Evolutionary conservation across 2,329 filamentous ascomycete genomes (phyloP), one percentile per base, ranked within the genome.

Genomic region (Nigrospora oryzae): DNA sequence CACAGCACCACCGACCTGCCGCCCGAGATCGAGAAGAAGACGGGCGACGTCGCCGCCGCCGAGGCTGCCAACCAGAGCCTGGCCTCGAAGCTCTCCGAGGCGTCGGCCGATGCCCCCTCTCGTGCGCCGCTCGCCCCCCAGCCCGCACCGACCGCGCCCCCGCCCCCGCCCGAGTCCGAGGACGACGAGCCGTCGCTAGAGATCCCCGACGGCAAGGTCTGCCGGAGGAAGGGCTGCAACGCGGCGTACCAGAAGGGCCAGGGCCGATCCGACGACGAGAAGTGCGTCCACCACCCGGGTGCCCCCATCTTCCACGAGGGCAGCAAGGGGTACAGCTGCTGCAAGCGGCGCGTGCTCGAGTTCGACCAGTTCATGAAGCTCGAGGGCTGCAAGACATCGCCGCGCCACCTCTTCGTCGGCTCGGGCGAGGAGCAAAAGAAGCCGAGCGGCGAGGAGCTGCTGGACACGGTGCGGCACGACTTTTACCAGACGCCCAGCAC

Each of bases 351-450:
- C 34, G 93, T 98, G 46, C 70, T 98, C 47, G 93, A 98, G 62
- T 98, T 98, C 65, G 90, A 98, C 63, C 85, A 97, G 65, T 98
- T 98, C 67, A 83, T 98, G 83, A 93, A 87, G 66, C 91, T 98
- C 48, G 82, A 86, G 56, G 93, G 93, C 1, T 98, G 93, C 68
- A 82, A 81, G 63, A 89, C 84, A 37, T 93, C 90, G 66, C 71
- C 74, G 37, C 74, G 77, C 48, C 93, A 98, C 70, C 66, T 95
- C 53, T 98, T 96, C 58, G 75, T 97, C 32, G 86, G 86, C 4
- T 85, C 76, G 52, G 87, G 80, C 7, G 75, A 88, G 65, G 70
- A 74, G 32, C 72, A 72, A 51, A 60, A 62, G 47, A 62, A 66
- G 45, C 44, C 53, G 14, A 56, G 59, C 35, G 59, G 63, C 5